phyloP scores from a whole-genome alignment of 106 monocot species.

The Gastrodia elata region DNA sequence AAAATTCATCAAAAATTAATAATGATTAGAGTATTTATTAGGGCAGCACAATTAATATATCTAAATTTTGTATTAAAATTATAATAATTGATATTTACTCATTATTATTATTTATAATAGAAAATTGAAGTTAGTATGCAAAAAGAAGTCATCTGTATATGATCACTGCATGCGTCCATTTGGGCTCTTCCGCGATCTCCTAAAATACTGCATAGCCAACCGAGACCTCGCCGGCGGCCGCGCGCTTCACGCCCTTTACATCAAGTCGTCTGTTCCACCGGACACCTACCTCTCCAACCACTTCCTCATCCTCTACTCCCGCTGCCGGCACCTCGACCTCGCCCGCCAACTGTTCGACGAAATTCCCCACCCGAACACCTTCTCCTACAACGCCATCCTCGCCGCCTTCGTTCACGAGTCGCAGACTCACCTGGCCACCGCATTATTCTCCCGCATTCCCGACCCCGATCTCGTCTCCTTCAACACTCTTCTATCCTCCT shows the following conservation, averaged over 20 bases:
- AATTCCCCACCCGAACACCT: constrained; percentile 52
- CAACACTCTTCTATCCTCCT: constrained; percentile 56
- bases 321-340: constrained; percentile 19
- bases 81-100: too few relatives aligned
- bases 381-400: constrained; percentile 77
- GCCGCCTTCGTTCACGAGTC: constrained; percentile 29
- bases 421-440: constrained; percentile 9
- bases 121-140: too few relatives aligned
- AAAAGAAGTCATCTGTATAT: too few relatives aligned
- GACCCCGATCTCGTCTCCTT: constrained; percentile 55
- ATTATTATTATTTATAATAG: too few relatives aligned
- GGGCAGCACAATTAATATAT: too few relatives aligned
- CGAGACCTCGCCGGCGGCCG: constrained; percentile 23
- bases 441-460: constrained; percentile 39
- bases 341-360: constrained; percentile 58
- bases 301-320: constrained; percentile 49
- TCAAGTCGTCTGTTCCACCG: constrained; percentile 34
- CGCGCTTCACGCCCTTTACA: constrained; percentile 40
- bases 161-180: too few relatives aligned
- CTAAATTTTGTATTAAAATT: too few relatives aligned
- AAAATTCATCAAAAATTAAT: too few relatives aligned
- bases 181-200: constrained; percentile 22
- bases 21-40: too few relatives aligned
- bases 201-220: constrained; percentile 28
- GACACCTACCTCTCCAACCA: constrained; percentile 59